These are phyloP conservation scores for Diaporthe aspalathi DNA, from an alignment of 2,329 filamentous ascomycete genomes.

Conservation along the genomic window DNA sequence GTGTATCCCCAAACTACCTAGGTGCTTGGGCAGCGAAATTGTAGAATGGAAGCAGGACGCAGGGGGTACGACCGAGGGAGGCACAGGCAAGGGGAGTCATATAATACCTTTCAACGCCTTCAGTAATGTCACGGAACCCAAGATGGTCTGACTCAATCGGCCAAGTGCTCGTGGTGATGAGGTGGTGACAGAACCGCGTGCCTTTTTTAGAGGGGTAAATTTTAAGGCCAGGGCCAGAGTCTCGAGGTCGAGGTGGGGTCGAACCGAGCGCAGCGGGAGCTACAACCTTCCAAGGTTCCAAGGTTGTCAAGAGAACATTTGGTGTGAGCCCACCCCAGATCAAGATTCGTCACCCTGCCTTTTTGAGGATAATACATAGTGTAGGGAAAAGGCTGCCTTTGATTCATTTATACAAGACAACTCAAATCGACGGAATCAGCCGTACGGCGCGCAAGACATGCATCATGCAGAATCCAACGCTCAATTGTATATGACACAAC, in stretches of 20 bases:
- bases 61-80: neutral
- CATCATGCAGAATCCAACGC: accelerated
- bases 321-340: neutral
- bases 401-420: neutral
- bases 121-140: neutral
- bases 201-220: conserved; percentile 37
- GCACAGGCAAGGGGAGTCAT: neutral
- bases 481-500: neutral
- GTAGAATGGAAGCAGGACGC: neutral
- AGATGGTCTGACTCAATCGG: conserved; percentile 36
- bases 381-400: neutral
- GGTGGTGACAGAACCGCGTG: conserved; percentile 10
- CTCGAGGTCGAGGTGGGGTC: conserved; percentile 33
- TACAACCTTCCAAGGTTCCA: too few relatives aligned
- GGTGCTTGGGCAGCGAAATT: neutral
- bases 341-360: conserved; percentile 1
- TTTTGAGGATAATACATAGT: too few relatives aligned
- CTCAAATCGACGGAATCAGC: too few relatives aligned
- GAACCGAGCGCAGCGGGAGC: neutral
- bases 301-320: neutral
- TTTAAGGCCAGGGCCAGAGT: conserved; percentile 14
- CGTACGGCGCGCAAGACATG: neutral
- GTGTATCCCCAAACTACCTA: neutral
- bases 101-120: conserved; percentile 26
- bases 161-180: conserved; percentile 8